Percentiles rank a stretch among this genome's conserved stretches.
Conservation (phyloP, 805 yeast genomes). For the Ogataea methylovora region DNA sequence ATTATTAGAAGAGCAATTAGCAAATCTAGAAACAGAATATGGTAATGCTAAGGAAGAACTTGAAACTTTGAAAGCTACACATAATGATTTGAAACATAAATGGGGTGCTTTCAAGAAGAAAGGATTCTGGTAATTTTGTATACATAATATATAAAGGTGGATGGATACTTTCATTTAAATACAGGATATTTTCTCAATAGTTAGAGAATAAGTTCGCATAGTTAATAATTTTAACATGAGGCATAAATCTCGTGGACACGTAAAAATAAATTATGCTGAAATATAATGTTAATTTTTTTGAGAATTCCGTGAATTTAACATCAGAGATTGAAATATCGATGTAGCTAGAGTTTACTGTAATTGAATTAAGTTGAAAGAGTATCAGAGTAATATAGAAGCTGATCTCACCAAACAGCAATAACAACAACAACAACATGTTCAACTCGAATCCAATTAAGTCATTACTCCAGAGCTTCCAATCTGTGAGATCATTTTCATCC, state of each 20-base stretch:
- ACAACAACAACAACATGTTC: too few relatives aligned
- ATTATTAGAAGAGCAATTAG: constrained; percentile 45
- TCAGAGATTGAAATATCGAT: too few relatives aligned
- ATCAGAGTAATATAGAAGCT: too few relatives aligned
- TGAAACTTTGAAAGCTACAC: constrained; percentile 25
- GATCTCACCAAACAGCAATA: too few relatives aligned
- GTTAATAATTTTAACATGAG: too few relatives aligned
- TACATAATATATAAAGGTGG: neutral
- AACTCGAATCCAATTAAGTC: too few relatives aligned
- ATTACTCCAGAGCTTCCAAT: constrained; percentile 24
- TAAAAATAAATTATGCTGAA: too few relatives aligned
- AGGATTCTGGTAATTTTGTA: constrained; percentile 14
- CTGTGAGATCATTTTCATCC: constrained; percentile 20
- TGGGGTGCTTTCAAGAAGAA: constrained; percentile 28
- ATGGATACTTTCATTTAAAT: neutral
- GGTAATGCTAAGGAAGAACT: constrained; percentile 22
- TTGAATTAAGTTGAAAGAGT: too few relatives aligned
- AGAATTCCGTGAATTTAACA: too few relatives aligned
- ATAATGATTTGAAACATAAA: constrained; percentile 19
- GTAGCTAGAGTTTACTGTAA: too few relatives aligned
- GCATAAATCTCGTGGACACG: too few relatives aligned
- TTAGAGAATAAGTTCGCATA: neutral
- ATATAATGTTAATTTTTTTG: too few relatives aligned
- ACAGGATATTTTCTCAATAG: neutral
- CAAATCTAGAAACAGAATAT: constrained; percentile 29